phyloP scores from a whole-genome alignment of 495 filamentous ascomycete genomes.

The Cercophora newfieldiana region DNA sequence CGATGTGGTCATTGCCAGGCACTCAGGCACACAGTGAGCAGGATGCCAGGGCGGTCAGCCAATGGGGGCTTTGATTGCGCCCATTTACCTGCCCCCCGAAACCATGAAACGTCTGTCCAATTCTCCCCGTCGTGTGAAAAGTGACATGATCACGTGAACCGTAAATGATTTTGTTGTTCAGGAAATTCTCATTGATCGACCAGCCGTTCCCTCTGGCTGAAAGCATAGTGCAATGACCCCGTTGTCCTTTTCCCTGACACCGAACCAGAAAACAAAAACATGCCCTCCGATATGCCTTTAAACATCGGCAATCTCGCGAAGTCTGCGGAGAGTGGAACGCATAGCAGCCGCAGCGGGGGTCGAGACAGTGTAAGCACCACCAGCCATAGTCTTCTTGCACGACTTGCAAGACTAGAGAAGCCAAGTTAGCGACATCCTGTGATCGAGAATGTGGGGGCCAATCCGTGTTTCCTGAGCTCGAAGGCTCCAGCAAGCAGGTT shows the following conservation, averaged over 20 bases:
- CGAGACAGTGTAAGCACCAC: conserved; percentile 93
- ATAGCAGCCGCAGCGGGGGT: conserved; percentile 95
- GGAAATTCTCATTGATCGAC: conserved; percentile 39
- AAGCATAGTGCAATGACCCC: conserved; percentile 37
- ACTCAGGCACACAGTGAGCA: conserved; percentile 11
- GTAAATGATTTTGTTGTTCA: conserved; percentile 31
- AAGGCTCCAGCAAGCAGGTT: not conserved
- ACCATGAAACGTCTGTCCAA: conserved; percentile 15
- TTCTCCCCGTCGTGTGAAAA: conserved; percentile 15
- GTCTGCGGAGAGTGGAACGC: conserved; percentile 93
- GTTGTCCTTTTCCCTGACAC: conserved; percentile 43
- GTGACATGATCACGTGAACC: conserved; percentile 25
- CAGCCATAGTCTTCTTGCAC: conserved; percentile 92
- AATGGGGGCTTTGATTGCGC: conserved; percentile 18
- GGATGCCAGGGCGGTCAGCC: not conserved
- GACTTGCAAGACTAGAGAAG: conserved; percentile 65
- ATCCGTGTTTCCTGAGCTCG: not conserved
- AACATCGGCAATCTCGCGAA: conserved; percentile 97
- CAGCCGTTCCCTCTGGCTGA: conserved; percentile 35
- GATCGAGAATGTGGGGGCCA: not conserved
- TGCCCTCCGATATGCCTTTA: conserved; percentile 48
- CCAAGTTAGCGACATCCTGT: conserved; percentile 11
- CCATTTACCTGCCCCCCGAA: conserved; percentile 15
- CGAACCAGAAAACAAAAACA: conserved; percentile 37
- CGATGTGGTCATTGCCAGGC: conserved; percentile 7